These are phyloP conservation scores for Kingdonia uniflora DNA, from an alignment of 164 flowering plant species.

Conservation along the genomic window DNA sequence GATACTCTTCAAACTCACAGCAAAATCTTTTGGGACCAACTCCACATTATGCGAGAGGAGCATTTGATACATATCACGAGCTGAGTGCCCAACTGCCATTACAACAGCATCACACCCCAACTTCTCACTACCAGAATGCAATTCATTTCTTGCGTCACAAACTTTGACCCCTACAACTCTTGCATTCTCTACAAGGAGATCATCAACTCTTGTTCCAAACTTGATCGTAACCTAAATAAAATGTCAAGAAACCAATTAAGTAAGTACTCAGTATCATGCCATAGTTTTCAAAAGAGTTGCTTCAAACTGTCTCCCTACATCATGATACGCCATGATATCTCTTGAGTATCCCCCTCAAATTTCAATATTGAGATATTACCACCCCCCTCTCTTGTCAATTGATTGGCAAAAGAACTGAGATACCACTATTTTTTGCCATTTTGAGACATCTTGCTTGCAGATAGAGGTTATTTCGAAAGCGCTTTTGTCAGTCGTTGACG, in stretches of 20 bases:
- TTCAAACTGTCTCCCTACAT: too few species aligned
- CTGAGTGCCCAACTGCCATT: slow-evolving; percentile 97
- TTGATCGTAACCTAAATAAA: slow-evolving; percentile 58
- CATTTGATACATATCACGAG: slow-evolving; percentile 90
- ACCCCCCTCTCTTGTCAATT: too few species aligned
- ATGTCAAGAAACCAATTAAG: slow-evolving; percentile 4
- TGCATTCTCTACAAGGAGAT: slow-evolving; percentile 52
- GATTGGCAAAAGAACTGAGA: too few species aligned
- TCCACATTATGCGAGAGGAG: slow-evolving; percentile 64
- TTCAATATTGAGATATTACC: too few species aligned
- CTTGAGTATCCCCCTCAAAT: too few species aligned
- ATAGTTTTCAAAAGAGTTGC: not conserved
- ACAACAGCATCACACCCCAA: slow-evolving; percentile 71
- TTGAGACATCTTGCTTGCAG: too few species aligned
- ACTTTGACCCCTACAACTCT: slow-evolving; percentile 62
- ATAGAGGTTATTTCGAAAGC: too few species aligned
- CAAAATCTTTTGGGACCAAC: slow-evolving; percentile 81
- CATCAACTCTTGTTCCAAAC: slow-evolving; percentile 90
- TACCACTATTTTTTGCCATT: too few species aligned
- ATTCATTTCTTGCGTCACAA: slow-evolving; percentile 39
- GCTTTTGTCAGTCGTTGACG: too few species aligned
- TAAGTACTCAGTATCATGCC: not conserved
- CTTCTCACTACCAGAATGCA: slow-evolving; percentile 22
- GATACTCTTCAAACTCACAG: slow-evolving; percentile 58
- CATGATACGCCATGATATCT: too few species aligned